A percentile compares a stretch with the other conserved stretches of the same genome.
Conservation (phyloP, 148 eudicot genomes). For the Rhododendron ferrugineum region DNA sequence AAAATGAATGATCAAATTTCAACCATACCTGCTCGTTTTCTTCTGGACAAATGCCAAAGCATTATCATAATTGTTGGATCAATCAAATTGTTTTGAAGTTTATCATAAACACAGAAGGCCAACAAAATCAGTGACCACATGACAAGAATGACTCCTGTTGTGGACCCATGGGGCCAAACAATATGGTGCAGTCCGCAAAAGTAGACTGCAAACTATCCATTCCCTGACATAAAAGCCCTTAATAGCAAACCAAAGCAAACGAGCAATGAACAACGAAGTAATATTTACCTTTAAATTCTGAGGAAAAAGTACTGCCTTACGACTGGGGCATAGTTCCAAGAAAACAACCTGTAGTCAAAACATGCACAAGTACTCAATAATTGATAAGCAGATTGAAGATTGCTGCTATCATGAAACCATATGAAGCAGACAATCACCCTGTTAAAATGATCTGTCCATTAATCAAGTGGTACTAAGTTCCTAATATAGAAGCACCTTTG, state of each 20-base stretch:
- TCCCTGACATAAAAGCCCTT: neutral
- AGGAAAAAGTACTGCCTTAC: conserved; percentile 65
- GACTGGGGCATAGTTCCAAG: conserved; percentile 83
- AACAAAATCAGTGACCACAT: neutral
- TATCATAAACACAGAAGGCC: neutral
- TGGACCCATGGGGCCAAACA: neutral
- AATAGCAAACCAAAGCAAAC: neutral
- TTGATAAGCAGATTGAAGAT: neutral
- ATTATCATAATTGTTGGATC: neutral
- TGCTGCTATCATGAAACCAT: neutral
- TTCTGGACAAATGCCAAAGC: neutral
- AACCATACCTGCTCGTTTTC: neutral
- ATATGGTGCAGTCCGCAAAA: neutral
- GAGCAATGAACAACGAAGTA: neutral
- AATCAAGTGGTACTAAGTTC: conserved; percentile 5
- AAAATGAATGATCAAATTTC: neutral
- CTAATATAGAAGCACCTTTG: conserved; percentile 53
- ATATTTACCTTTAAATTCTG: conserved; percentile 57
- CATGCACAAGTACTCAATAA: neutral
- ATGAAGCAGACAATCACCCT: conserved; percentile 6
- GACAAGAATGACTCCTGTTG: neutral
- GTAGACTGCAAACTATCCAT: neutral
- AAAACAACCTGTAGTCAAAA: conserved; percentile 69
- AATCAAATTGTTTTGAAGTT: too few relatives aligned
- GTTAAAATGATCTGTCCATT: neutral